Evolutionary conservation across 371 early-diverging fungal genomes (phyloP), one percentile per base, ranked within the genome.

Genomic region (Mucor lusitanicus): DNA sequence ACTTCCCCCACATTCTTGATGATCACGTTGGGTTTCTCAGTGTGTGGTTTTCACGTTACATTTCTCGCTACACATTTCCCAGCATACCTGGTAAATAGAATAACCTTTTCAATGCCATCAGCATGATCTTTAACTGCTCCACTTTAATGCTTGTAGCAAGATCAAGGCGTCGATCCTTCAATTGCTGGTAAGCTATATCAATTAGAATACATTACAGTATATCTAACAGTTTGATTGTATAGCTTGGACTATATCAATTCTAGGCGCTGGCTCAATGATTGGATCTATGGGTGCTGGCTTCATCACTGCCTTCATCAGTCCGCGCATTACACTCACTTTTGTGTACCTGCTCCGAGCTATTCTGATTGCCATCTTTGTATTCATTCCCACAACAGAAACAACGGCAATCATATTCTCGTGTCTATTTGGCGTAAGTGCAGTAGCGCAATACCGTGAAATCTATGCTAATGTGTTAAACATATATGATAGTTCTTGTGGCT

Each of bases 381-480:
- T 67, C 30, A 17, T 68, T 27, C 73, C 72, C 8, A 35, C 69
- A 2, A 71, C 79, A 1, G 19, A 69, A 13, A 50, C 67, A 5
- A 73, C 71, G 1, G 68, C 68, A 0, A 61, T 75, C 27, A 75
- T 84, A 17, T 83, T 83, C 32, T 70, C 85, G 2, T 82, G 84
- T 46, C 82, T 87, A 15, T 77, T 86, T 68, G 87, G 87, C 15
- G 85, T 86, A 66, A 72, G 85, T 68, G n/a, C n/a, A n/a, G n/a
- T n/a, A n/a, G n/a, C n/a, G n/a, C n/a, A n/a, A n/a, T n/a, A n/a
- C n/a, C n/a, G n/a, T n/a, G n/a, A n/a, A n/a, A n/a, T n/a, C n/a
- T n/a, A n/a, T 32, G 46, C 4, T 19, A 17, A 11, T 46, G 6
- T 5, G 15, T 46, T 19, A 9, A 23, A 23, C 8, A 23, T 0